Conservation (phyloP, 208 protist genomes). For the Herpetomonas muscarum region DNA sequence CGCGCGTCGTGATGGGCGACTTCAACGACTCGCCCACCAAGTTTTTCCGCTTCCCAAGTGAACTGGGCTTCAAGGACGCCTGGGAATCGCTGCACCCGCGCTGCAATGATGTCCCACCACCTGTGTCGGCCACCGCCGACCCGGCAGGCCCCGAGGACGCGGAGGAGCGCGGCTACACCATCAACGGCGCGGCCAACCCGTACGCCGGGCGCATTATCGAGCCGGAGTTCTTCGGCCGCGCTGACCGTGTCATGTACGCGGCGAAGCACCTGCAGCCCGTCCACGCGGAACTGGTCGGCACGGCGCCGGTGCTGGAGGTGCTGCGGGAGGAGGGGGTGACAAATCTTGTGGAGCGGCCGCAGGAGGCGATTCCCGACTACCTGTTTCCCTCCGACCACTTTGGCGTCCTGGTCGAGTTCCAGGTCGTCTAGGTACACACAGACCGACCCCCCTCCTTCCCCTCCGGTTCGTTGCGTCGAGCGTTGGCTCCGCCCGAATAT, state of each 20-base stretch:
- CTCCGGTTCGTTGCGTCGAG: no score
- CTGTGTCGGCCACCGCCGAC: neutral
- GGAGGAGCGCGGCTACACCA: slow-evolving; percentile 43
- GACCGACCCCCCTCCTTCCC: neutral
- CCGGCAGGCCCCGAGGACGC: neutral
- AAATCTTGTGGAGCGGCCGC: slow-evolving; percentile 28
- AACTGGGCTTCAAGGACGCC: slow-evolving; percentile 40
- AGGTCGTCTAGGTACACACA: slow-evolving; percentile 24
- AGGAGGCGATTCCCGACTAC: slow-evolving; percentile 40
- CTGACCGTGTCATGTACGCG: slow-evolving; percentile 39
- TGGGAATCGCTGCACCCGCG: slow-evolving; percentile 37
- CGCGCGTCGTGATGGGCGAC: slow-evolving; percentile 44
- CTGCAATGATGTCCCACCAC: slow-evolving; percentile 4
- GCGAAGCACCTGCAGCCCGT: slow-evolving; percentile 41
- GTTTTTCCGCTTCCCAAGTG: slow-evolving; percentile 28
- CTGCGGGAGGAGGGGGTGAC: slow-evolving; percentile 18
- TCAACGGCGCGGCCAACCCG: slow-evolving; percentile 35
- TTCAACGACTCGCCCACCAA: slow-evolving; percentile 49
- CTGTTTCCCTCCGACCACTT: slow-evolving; percentile 58
- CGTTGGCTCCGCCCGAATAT: slow-evolving; percentile 1
- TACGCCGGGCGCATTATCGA: slow-evolving; percentile 59
- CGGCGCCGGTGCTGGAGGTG: slow-evolving; percentile 26
- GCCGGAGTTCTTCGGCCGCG: slow-evolving; percentile 50
- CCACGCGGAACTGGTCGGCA: slow-evolving; percentile 39
- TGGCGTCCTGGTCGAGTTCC: slow-evolving; percentile 49